Evolutionary conservation across 2,329 filamentous ascomycete genomes (phyloP), one percentile per base, ranked within the genome.

Genomic region (Aspergillus sp.): DNA sequence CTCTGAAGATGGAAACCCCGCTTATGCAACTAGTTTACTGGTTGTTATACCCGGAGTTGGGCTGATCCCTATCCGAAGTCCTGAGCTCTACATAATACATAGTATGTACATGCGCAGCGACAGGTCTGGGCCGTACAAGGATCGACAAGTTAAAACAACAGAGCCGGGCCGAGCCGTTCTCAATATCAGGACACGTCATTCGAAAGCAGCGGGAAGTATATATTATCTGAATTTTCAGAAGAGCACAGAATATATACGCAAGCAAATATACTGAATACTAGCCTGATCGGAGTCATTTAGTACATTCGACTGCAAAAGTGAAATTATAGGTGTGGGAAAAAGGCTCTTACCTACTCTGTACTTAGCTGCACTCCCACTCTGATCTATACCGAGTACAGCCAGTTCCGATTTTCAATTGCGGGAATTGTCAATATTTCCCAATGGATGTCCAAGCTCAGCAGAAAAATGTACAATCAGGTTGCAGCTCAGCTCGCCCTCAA

Each of bases 1-100:
- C 13, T 25, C 20, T 42, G 41, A 42, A 42, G 22, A 5, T 25
- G n/a, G 41, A 27, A 13, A 13, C 41, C 17, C 38, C 22, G n/a
- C 22, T 42, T 42, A 42, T 25, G 41, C 41, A 42, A 42, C 15
- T 41, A 41, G 19, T 41, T 22, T 42, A 27, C 41, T 42, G 22
- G 41, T 22, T 5, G 13, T 22, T 42, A 42, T 22, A 19, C 19
- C 17, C 4, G 17, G 37, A 19, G 17, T 19, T 19, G 17, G n/a
- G 35, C 15, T 7, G 35, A 38, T 38, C 35, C 7, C 5, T 38
- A 7, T 19, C 35, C n/a, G 10, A 4, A 41, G 19, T 17, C 32
- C 32, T 7, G 13, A 35, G 32, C n/a, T 35, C 13, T 41, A 41
- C 23, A 27, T 42, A 19, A 2, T 19, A 19, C 17, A 19, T 19